Conservation (phyloP, 495 filamentous ascomycete species). For the Penicillium argentinense region DNA sequence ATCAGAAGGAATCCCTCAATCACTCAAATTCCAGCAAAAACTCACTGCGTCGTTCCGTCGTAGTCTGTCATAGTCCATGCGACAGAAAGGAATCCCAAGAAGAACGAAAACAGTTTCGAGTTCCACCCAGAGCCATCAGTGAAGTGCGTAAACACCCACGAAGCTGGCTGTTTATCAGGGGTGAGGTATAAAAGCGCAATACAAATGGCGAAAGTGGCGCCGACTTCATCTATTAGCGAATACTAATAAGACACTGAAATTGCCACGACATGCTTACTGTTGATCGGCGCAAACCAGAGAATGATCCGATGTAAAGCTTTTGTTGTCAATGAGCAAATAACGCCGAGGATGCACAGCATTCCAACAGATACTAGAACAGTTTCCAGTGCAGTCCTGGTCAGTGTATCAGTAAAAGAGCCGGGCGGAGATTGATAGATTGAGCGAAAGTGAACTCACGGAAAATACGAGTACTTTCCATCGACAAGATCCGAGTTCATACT, state of each 20-base stretch:
- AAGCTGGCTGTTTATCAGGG: constrained; percentile 61
- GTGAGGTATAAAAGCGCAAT: constrained; percentile 61
- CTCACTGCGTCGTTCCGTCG: constrained; percentile 69
- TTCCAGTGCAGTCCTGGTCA: constrained; percentile 56
- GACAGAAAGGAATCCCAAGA: constrained; percentile 68
- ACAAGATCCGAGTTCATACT: constrained; percentile 57
- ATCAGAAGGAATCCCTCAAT: not conserved
- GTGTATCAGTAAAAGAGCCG: constrained; percentile 1
- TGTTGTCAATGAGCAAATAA: constrained; percentile 66
- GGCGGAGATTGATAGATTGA: not conserved
- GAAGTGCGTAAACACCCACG: constrained; percentile 66
- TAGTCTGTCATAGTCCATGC: constrained; percentile 80
- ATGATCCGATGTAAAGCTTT: constrained; percentile 62
- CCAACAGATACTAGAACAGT: constrained; percentile 62
- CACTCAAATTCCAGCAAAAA: not conserved
- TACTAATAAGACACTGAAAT: not conserved
- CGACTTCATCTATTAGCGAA: constrained; percentile 33
- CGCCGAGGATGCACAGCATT: constrained; percentile 57
- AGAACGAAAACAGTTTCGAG: constrained; percentile 62
- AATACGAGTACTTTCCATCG: constrained; percentile 43
- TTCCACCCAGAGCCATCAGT: constrained; percentile 68
- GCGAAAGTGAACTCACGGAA: constrained; percentile 35
- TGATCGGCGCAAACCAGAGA: constrained; percentile 73
- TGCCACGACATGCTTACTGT: constrained; percentile 45
- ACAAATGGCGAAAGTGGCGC: constrained; percentile 60